Evolutionary conservation across 331 rosid species (phyloP), one percentile per base, ranked within the genome.

Genomic region (Erythrophleum ivorense): DNA sequence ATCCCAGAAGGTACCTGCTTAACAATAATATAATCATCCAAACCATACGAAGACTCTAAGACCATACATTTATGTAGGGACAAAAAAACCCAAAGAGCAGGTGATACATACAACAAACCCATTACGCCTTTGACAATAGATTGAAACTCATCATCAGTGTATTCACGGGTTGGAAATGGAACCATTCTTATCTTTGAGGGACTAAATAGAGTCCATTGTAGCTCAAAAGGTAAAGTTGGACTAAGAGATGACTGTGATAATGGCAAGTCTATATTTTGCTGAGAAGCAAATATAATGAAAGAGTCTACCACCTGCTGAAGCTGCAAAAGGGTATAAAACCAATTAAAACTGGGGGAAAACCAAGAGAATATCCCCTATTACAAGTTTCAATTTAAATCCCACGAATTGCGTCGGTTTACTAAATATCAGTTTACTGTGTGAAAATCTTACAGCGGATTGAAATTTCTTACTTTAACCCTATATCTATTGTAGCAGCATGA

Each of bases 121-220:
- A 94, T 94, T 76, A 92, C 94, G 70, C 73, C 80, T 89, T 94
- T 94, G 76, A 92, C 75, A 71, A 92, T 94, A 64, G 91, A 91
- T 85, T 94, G 98, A 85, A 94, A 94, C 93, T 94, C 94, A 80
- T 94, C 97, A 86, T 92, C 98, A 45, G 93, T 91, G 85, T 90
- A 94, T 81, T 94, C 91, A 55, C 95, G 94, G 73, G 95, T 94
- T 38, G 98, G 98, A 88, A 94, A 94, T 58, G 98, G 98, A 71
- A 85, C 90, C 68, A 94, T 79, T 67, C 94, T 90, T 78, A 94
- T 89, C 14, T 82, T 83, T 63, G 92, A 79, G 52, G 97, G 98
- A 67, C 84, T 87, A 73, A 86, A 94, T 71, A 73, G 88, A 48
- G 71, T 90, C 93, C 84, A 81, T 66, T 55, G 70, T 75, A 81